Evolutionary conservation across 495 filamentous ascomycete species (phyloP).

Genomic region (Aspergillus sclerotiicarbonarius): DNA sequence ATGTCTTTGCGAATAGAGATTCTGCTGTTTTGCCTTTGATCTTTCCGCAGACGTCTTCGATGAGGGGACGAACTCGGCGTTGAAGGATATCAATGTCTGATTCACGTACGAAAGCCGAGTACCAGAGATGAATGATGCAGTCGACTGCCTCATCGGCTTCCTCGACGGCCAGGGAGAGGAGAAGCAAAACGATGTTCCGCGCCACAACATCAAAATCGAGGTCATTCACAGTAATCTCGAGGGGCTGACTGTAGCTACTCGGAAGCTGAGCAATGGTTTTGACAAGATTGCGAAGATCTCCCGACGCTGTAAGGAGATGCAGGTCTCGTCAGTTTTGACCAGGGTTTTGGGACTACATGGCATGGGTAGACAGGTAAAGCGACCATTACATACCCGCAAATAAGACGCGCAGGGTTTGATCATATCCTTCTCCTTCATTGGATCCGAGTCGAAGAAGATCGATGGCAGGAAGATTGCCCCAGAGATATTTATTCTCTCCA

Average conservation of each 20-base stretch:
- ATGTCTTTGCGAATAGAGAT: constrained; percentile 9
- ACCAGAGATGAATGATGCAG: constrained; percentile 39
- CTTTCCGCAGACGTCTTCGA: constrained; percentile 28
- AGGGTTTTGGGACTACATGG: no score
- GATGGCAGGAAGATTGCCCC: constrained; percentile 43
- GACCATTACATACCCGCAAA: constrained; percentile 45
- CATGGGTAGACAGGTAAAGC: no score
- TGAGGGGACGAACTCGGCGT: constrained; percentile 19
- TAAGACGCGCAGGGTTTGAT: constrained; percentile 29
- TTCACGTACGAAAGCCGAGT: constrained; percentile 28
- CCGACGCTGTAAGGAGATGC: constrained; percentile 34
- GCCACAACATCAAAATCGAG: constrained; percentile 39
- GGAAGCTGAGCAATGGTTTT: constrained; percentile 38
- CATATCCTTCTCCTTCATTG: constrained; percentile 41
- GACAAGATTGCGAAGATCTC: constrained; percentile 45
- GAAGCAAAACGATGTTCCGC: constrained; percentile 46
- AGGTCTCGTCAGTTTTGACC: neutral
- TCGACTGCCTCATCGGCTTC: constrained; percentile 19
- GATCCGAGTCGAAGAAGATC: constrained; percentile 39
- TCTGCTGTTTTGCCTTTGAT: no score
- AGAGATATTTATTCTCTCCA: constrained; percentile 19
- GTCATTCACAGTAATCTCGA: constrained; percentile 42
- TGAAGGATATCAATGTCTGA: constrained; percentile 17
- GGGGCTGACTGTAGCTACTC: constrained; percentile 14
- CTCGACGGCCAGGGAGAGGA: constrained; percentile 27